These are phyloP conservation scores for Cordyceps fumosorosea DNA, from an alignment of 2,329 filamentous ascomycete species.

Conservation along the genomic window DNA sequence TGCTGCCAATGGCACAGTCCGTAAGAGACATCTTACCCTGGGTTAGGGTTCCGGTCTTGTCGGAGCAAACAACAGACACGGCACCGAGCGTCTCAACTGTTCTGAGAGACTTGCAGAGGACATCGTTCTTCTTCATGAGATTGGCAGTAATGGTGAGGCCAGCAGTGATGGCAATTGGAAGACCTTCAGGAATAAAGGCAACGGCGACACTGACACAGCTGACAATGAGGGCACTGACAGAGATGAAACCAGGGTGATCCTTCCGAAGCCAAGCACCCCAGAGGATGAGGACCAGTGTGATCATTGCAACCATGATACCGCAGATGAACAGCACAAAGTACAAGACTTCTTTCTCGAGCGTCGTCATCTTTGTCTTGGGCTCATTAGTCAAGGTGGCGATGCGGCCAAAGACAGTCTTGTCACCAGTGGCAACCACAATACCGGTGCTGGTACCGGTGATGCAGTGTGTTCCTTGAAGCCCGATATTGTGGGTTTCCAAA, in stretches of 20 bases:
- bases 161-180: conserved; percentile 63
- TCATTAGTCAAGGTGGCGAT: conserved; percentile 67
- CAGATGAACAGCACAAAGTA: conserved; percentile 68
- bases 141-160: conserved; percentile 71
- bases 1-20: conserved; percentile 53
- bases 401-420: conserved; percentile 67
- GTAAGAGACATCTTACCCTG: conserved; percentile 68
- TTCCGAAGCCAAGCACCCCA: conserved; percentile 67
- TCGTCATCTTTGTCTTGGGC: conserved; percentile 60
- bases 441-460: conserved; percentile 61
- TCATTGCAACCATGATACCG: conserved; percentile 58
- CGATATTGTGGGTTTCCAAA: conserved; percentile 69
- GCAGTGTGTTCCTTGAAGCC: conserved; percentile 74
- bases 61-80: conserved; percentile 68
- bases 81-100: conserved; percentile 70
- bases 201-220: conserved; percentile 66
- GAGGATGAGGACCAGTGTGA: conserved; percentile 56
- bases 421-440: conserved; percentile 65
- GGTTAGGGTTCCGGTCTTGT: conserved; percentile 69
- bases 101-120: conserved; percentile 73
- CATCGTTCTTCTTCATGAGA: conserved; percentile 69
- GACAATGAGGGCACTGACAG: conserved; percentile 64
- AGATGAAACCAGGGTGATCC: conserved; percentile 63
- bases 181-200: conserved; percentile 69
- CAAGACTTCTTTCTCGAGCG: conserved; percentile 65